Evolutionary conservation across 1,284 basidiomycete genomes (phyloP), one percentile per base, ranked within the genome.

Genomic region (Apiotrichum domesticum): DNA sequence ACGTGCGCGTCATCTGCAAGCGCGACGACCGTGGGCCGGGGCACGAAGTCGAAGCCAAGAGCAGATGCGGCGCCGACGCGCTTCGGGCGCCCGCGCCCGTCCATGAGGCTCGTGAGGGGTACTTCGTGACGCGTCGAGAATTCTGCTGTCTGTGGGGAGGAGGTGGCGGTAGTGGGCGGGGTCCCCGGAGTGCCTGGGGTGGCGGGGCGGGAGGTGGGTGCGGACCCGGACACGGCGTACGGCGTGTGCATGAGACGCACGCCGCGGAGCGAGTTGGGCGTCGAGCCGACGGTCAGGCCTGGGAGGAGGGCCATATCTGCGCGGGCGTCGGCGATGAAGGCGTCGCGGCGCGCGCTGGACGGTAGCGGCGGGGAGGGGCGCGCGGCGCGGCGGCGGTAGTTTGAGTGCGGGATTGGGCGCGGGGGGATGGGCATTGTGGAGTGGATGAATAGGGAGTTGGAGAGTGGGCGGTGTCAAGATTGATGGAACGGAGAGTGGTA

Each of bases 11-110:
- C 40, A 34, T 72, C 69, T 13, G 64, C 63, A 2, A 73, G 41
- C 33, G 69, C 63, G 3, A 71, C 41, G 46, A 70, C 60, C 5
- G 63, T 58, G 5, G 68, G 68, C 44, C 67, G 71, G 33, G 69
- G 58, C 13, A 75, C 63, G 32, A 73, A 69, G 52, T 75, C 72
- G 55, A 70, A 75, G 9, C 73, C 73, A 10, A 75, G 55, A 0
- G 67, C 59, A 0, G 66, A 64, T 8, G 73, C 73, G 10, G 69
- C 69, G 6, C 71, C 72, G 6, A 65, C 65, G 42, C 69, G 61
- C 56, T 70, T 69, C 48, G 69, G 67, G 13, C 73, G 61, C 46
- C 68, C 67, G 9, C 64, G 66, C 39, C 59, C 70, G 21, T 56
- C 57, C 37, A 73, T 71, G 52, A 75, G 56, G 15, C 42, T 35